A percentile compares a stretch with the other conserved stretches of the same genome.
Conservation (phyloP, 2,329 filamentous ascomycete genomes). For the Fusarium continuum region DNA sequence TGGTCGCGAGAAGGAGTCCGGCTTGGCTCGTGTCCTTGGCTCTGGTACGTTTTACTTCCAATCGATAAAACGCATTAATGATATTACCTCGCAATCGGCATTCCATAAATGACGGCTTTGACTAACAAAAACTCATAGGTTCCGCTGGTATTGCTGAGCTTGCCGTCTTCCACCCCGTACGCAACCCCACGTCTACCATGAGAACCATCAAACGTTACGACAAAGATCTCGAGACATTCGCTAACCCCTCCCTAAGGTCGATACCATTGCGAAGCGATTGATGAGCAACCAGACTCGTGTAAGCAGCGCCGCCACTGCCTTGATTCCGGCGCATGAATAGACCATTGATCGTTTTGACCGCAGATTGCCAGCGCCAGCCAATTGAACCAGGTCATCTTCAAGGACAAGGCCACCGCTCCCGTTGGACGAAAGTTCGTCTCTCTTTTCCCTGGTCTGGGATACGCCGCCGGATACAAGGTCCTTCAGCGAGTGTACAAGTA, state of each 20-base stretch:
- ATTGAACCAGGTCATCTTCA: conserved; percentile 94
- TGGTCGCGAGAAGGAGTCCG: conserved; percentile 80
- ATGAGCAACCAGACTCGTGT: conserved; percentile 90
- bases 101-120: neutral
- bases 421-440: conserved; percentile 85
- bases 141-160: conserved; percentile 93
- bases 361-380: conserved; percentile 58
- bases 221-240: conserved; percentile 13
- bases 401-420: conserved; percentile 79
- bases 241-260: conserved; percentile 68
- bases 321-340: conserved; percentile 1
- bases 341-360: conserved; percentile 24
- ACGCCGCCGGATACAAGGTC: conserved; percentile 97
- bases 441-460: conserved; percentile 95
- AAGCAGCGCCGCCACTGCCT: conserved; percentile 62
- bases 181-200: conserved; percentile 42
- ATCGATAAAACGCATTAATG: conserved; percentile 14
- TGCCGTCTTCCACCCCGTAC: conserved; percentile 89
- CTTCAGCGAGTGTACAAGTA: conserved; percentile 99
- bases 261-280: conserved; percentile 97
- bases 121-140: conserved; percentile 62
- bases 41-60: conserved; percentile 70
- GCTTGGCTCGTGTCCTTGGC: conserved; percentile 85
- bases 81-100: neutral
- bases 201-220: conserved; percentile 4